Percentiles rank a stretch among this genome's conserved stretches.
phyloP scores from a whole-genome alignment of 108 stramenopile species.

The Bacterosira constricta region DNA sequence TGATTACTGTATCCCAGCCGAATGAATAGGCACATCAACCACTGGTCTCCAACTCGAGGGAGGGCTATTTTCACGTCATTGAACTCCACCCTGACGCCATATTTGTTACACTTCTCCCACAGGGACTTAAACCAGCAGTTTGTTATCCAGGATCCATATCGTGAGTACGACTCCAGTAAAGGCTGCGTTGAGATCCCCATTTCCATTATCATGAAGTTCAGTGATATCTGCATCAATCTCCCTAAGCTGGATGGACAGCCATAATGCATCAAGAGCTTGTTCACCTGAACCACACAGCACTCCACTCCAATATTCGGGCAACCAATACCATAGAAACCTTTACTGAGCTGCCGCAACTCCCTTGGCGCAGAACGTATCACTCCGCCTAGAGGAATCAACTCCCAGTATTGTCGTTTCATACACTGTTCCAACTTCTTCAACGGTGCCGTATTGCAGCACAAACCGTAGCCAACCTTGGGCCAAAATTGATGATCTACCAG shows the following conservation, averaged over 20 bases:
- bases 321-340: constrained; percentile 13
- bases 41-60: constrained; percentile 5
- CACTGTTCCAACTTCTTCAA: background rate
- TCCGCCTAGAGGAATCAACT: constrained; percentile 7
- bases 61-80: background rate
- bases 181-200: constrained; percentile 4
- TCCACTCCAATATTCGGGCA: constrained; percentile 1
- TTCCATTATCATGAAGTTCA: background rate
- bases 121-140: background rate
- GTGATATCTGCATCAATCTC: background rate
- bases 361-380: background rate
- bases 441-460: background rate
- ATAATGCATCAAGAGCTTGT: constrained; percentile 17
- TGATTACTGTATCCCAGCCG: background rate
- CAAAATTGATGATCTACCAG: background rate
- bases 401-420: constrained; percentile 4
- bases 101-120: constrained; percentile 3
- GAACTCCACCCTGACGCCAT: background rate
- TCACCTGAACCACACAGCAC: background rate
- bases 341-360: background rate
- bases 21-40: constrained; percentile 3
- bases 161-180: background rate
- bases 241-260: background rate
- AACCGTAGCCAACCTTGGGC: background rate
- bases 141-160: background rate